These are phyloP conservation scores for Plantago rigida DNA, from an alignment of 305 asterid genomes.

Conservation along the genomic window DNA sequence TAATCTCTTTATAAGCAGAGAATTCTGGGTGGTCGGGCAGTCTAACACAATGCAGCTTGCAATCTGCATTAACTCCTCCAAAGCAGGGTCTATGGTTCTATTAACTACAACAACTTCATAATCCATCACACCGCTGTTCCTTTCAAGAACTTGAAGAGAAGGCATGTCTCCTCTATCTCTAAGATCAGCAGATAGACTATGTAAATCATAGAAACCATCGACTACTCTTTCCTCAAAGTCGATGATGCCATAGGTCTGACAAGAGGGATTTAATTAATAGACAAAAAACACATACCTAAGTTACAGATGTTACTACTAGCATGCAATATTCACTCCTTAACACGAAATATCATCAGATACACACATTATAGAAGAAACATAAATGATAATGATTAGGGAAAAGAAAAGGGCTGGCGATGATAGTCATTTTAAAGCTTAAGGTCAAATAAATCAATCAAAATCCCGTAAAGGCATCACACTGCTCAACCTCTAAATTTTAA, in stretches of 20 bases:
- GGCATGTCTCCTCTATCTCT: constrained; percentile 79
- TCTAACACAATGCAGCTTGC: constrained; percentile 70
- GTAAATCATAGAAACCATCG: constrained; percentile 94
- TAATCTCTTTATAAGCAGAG: constrained; percentile 67
- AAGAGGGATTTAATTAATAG: constrained; percentile 9
- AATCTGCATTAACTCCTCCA: constrained; percentile 87
- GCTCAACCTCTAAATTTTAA: too few species aligned
- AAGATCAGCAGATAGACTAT: constrained; percentile 59
- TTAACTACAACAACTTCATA: constrained; percentile 82
- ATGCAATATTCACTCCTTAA: constrained; percentile 9
- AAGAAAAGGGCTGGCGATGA: too few species aligned
- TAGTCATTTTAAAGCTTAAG: too few species aligned
- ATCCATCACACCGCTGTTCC: constrained; percentile 52
- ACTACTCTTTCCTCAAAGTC: constrained; percentile 87
- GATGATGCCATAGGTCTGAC: constrained; percentile 73
- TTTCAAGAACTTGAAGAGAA: constrained; percentile 79
- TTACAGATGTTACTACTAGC: too few species aligned
- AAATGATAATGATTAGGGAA: too few species aligned
- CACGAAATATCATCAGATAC: constrained; percentile 15
- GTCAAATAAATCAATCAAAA: too few species aligned
- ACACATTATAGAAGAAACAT: neutral
- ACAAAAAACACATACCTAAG: constrained; percentile 12
- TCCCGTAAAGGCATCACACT: too few species aligned
- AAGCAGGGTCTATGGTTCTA: constrained; percentile 69
- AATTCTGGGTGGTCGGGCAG: constrained; percentile 54